These are phyloP conservation scores for Ballota nigra DNA, from an alignment of 257 asterid species.

Conservation along the genomic window DNA sequence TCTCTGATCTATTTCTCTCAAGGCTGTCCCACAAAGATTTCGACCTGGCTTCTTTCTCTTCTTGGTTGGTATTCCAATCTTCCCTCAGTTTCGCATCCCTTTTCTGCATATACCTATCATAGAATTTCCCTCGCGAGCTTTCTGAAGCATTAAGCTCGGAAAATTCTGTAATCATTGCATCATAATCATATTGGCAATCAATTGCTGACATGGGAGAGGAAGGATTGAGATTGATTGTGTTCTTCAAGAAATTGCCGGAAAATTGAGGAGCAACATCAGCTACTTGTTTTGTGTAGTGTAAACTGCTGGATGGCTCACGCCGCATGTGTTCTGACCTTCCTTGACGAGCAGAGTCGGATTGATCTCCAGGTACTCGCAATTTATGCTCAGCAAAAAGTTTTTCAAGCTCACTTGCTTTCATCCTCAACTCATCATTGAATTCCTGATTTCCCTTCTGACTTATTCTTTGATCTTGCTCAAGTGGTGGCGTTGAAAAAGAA, in stretches of 20 bases:
- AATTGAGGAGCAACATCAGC: constrained; percentile 36
- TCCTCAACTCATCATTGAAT: constrained; percentile 72
- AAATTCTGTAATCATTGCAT: constrained; percentile 21
- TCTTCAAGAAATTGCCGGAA: constrained; percentile 37
- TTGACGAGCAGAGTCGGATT: constrained; percentile 36
- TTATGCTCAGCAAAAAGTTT: constrained; percentile 81
- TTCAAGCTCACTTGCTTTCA: constrained; percentile 94
- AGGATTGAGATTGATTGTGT: constrained; percentile 33
- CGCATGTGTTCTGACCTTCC: constrained; percentile 39
- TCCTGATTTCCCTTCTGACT: constrained; percentile 83
- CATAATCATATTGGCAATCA: constrained; percentile 41
- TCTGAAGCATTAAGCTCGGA: constrained; percentile 58
- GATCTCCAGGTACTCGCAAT: constrained; percentile 69
- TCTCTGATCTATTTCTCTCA: constrained; percentile 76
- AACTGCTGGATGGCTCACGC: constrained; percentile 36
- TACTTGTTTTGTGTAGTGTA: constrained; percentile 35
- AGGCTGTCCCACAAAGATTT: constrained; percentile 87
- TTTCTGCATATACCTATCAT: constrained; percentile 67
- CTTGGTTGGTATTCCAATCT: constrained; percentile 81
- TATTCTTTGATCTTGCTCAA: constrained; percentile 56
- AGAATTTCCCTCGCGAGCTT: constrained; percentile 78
- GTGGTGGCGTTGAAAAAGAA: constrained; percentile 53
- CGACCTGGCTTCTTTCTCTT: constrained; percentile 83
- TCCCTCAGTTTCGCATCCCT: constrained; percentile 87
- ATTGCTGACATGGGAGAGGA: constrained; percentile 26